These are phyloP conservation scores for Mollisiaceae sp. DNA, from an alignment of 2,329 filamentous ascomycete genomes.

Conservation along the genomic window DNA sequence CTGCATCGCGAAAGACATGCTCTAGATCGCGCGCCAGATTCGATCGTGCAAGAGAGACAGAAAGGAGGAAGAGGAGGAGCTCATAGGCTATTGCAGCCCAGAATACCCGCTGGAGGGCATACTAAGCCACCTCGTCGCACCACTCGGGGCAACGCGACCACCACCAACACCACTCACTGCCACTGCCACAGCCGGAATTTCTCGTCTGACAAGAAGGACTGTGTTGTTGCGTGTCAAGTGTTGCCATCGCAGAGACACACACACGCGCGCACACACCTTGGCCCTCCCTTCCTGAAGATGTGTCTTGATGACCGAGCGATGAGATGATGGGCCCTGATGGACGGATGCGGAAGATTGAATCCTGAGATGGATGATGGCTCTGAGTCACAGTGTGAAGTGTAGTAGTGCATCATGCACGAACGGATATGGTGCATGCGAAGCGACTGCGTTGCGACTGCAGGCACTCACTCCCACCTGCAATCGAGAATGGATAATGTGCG, in stretches of 20 bases:
- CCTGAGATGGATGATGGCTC: not conserved
- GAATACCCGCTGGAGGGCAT: not conserved
- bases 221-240: not conserved
- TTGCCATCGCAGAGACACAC: not conserved
- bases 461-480: not conserved
- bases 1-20: no score
- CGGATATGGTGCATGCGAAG: not conserved
- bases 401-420: constrained; percentile 5
- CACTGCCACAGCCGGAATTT: not conserved
- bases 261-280: not conserved
- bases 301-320: not conserved
- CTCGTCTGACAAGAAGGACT: not conserved
- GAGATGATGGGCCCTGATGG: not conserved
- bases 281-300: not conserved
- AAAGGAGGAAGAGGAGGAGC: not conserved
- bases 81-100: not conserved
- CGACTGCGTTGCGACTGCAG: not conserved
- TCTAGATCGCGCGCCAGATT: not conserved
- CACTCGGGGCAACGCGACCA: not conserved
- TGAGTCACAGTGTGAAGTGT: constrained; percentile 4
- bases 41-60: not conserved
- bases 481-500: no score
- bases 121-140: not conserved
- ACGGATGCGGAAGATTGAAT: not conserved
- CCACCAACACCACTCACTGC: not conserved